These are phyloP conservation scores for Iberis pinnata DNA, from an alignment of 345 rosid genomes.

Conservation along the genomic window DNA sequence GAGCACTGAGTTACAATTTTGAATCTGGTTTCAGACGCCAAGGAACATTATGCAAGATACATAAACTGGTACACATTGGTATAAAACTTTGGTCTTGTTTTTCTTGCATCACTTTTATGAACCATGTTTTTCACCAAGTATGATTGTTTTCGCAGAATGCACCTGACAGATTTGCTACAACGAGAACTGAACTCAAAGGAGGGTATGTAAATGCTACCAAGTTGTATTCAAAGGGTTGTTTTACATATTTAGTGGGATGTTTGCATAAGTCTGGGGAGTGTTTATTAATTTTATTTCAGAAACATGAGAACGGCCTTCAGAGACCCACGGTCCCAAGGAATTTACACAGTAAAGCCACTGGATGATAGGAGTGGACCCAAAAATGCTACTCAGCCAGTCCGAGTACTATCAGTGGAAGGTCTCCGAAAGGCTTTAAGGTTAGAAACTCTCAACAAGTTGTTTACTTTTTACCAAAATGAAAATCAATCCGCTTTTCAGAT, in stretches of 20 bases:
- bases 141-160: conserved; percentile 45
- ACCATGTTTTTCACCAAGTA: conserved; percentile 9
- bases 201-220: conserved; percentile 52
- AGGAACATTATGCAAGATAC: conserved; percentile 64
- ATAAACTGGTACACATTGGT: conserved; percentile 44
- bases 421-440: conserved; percentile 80
- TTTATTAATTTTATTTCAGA: conserved; percentile 27
- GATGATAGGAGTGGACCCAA: conserved; percentile 37
- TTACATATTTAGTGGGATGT: neutral
- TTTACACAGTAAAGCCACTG: conserved; percentile 59
- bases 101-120: neutral
- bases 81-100: conserved; percentile 19
- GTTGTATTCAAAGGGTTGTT: neutral
- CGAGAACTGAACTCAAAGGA: conserved; percentile 71
- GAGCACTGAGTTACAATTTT: conserved; percentile 11
- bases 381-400: conserved; percentile 45
- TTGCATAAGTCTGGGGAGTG: neutral
- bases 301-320: conserved; percentile 62
- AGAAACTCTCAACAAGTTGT: conserved; percentile 8
- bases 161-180: conserved; percentile 50
- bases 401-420: conserved; percentile 67
- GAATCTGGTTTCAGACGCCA: conserved; percentile 51
- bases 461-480: neutral
- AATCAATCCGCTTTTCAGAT: neutral
- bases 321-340: conserved; percentile 45